Percentiles rank a stretch among this genome's conserved stretches.
Conservation (phyloP, 1,284 basidiomycete genomes). For the Rhodotorula glutinis region DNA sequence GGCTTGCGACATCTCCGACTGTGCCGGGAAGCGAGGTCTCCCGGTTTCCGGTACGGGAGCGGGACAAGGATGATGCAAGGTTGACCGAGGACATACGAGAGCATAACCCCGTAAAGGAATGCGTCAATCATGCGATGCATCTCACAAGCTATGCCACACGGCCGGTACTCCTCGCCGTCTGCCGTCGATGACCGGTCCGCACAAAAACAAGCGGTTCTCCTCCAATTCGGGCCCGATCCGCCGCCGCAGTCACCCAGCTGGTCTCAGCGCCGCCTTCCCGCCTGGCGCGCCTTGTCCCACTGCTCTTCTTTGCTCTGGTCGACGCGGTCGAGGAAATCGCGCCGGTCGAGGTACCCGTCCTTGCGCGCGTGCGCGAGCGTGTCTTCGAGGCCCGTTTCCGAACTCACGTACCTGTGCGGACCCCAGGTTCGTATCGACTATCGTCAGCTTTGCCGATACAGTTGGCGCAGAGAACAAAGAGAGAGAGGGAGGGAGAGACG, state of each 20-base stretch:
- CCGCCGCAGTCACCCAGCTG: not conserved
- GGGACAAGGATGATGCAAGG: too few relatives aligned
- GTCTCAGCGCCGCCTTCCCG: not conserved
- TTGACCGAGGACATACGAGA: too few relatives aligned
- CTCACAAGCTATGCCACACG: too few relatives aligned
- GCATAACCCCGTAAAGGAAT: too few relatives aligned
- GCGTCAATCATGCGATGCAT: too few relatives aligned
- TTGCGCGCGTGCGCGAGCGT: constrained; percentile 68
- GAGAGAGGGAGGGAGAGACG: constrained; percentile 48
- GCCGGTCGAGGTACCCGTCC: constrained; percentile 74
- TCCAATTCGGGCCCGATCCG: too few relatives aligned
- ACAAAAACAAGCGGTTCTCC: not conserved
- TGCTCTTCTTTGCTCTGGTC: constrained; percentile 64
- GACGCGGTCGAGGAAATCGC: constrained; percentile 71
- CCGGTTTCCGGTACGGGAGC: too few relatives aligned
- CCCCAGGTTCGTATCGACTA: too few relatives aligned
- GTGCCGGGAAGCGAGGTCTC: too few relatives aligned
- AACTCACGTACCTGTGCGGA: constrained; percentile 50
- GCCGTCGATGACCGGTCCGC: not conserved
- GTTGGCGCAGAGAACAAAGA: not conserved
- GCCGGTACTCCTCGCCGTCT: too few relatives aligned
- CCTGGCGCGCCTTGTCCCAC: constrained; percentile 22
- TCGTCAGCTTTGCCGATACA: too few relatives aligned
- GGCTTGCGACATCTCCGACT: too few relatives aligned
- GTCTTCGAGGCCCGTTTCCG: constrained; percentile 55